phyloP scores from a whole-genome alignment of 225 moss, liverwort and hornwort genomes.

The Polytrichum commune region DNA sequence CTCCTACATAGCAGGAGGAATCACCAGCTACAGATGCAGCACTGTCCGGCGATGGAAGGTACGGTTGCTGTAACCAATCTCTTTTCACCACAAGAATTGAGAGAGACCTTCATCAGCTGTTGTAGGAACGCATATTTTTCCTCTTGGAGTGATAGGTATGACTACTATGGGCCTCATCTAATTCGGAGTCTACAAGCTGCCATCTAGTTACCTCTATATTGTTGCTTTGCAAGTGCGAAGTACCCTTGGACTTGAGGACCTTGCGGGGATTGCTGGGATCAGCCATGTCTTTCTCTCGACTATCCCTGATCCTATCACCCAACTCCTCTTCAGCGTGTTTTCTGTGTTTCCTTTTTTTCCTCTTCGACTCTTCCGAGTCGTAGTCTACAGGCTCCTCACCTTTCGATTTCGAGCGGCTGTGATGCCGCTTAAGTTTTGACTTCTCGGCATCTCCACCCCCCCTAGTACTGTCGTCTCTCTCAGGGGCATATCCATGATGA shows the following conservation, averaged over 20 bases:
- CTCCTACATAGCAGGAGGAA: no score
- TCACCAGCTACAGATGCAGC: no score
- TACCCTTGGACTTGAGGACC: constrained; percentile 37
- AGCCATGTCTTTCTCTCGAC: constrained; percentile 36
- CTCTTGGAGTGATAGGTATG: constrained; percentile 42
- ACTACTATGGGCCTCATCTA: constrained; percentile 47
- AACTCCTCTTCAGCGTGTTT: constrained; percentile 61
- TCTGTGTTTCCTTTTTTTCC: constrained; percentile 72
- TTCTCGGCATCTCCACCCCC: constrained; percentile 54
- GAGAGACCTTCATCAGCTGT: no score
- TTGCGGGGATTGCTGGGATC: constrained; percentile 36
- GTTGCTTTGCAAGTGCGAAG: constrained; percentile 29
- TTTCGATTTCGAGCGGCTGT: constrained; percentile 82
- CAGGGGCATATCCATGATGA: constrained; percentile 41
- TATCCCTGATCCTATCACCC: constrained; percentile 43
- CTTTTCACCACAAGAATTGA: no score
- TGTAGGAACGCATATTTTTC: constrained; percentile 49
- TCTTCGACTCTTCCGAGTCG: constrained; percentile 68
- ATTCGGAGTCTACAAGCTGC: constrained; percentile 55
- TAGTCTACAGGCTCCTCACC: constrained; percentile 58
- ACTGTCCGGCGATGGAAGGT: no score
- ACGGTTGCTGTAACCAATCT: no score
- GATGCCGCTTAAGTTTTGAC: constrained; percentile 62
- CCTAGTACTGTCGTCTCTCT: constrained; percentile 31
- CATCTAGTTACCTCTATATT: constrained; percentile 58